A percentile compares a stretch with the other conserved stretches of the same genome.
These are phyloP conservation scores for Rhinocladiella mackenziei DNA, from an alignment of 2,329 filamentous ascomycete species.

Conservation along the genomic window DNA sequence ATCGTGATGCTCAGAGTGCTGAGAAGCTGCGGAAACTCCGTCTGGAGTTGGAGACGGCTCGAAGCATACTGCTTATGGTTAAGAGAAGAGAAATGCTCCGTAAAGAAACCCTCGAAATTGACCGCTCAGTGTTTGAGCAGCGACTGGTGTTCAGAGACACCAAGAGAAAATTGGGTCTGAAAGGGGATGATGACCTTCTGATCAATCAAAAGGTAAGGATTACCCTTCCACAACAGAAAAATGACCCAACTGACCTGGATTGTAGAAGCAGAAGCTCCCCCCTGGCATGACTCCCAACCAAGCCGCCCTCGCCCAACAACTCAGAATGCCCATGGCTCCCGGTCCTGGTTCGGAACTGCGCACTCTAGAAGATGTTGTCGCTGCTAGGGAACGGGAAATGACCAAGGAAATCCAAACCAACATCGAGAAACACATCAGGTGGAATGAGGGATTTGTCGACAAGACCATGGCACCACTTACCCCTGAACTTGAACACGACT, in stretches of 20 bases:
- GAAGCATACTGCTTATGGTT: constrained; percentile 72
- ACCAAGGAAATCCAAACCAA: constrained; percentile 79
- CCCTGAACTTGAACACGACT: constrained; percentile 64
- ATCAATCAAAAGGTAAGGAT: constrained; percentile 74
- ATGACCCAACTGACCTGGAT: constrained; percentile 36
- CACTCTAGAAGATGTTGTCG: constrained; percentile 68
- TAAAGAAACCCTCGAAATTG: constrained; percentile 69
- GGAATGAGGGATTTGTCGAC: constrained; percentile 88
- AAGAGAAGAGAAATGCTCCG: constrained; percentile 76
- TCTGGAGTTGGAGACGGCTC: constrained; percentile 83
- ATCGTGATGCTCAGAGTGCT: constrained; percentile 85
- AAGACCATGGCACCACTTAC: constrained; percentile 80
- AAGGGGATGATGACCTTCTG: constrained; percentile 87
- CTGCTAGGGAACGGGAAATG: constrained; percentile 77
- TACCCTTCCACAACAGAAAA: constrained; percentile 18
- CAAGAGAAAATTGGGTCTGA: constrained; percentile 84
- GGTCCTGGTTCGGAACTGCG: constrained; percentile 76
- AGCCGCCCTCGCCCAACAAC: constrained; percentile 59
- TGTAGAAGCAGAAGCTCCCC: constrained; percentile 68
- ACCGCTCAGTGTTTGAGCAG: constrained; percentile 77
- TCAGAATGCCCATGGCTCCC: constrained; percentile 63
- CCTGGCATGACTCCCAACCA: constrained; percentile 54
- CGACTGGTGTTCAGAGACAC: constrained; percentile 77
- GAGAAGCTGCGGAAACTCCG: constrained; percentile 92
- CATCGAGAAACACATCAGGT: constrained; percentile 80